phyloP scores from a whole-genome alignment of 768 basidiomycete genomes.

The Hypholoma sublateritium region DNA sequence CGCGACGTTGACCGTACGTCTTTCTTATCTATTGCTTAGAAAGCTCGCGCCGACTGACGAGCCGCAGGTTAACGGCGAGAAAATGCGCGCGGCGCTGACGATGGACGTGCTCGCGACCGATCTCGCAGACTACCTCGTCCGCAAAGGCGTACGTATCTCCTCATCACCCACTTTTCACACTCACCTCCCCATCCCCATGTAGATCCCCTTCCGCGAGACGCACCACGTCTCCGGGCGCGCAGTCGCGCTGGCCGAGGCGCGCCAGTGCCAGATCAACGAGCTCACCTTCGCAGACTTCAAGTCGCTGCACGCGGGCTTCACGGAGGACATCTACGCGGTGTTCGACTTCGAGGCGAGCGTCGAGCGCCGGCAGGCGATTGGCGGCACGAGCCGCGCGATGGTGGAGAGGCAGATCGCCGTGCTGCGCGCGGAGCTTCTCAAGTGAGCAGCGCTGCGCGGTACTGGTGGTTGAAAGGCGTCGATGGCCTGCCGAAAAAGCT shows the following conservation, averaged over 20 bases:
- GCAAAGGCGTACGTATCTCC: slow-evolving; percentile 80
- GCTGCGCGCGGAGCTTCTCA: slow-evolving; percentile 57
- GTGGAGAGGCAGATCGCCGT: slow-evolving; percentile 83
- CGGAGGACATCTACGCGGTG: slow-evolving; percentile 75
- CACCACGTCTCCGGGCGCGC: slow-evolving; percentile 98
- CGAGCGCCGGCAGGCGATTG: slow-evolving; percentile 88
- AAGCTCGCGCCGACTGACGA: neutral
- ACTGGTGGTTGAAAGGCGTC: neutral
- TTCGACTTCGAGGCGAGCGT: slow-evolving; percentile 97
- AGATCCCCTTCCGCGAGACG: slow-evolving; percentile 98
- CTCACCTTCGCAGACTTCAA: slow-evolving; percentile 81
- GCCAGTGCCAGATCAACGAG: slow-evolving; percentile 77
- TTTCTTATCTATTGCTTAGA: neutral
- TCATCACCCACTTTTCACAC: neutral
- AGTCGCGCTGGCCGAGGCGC: slow-evolving; percentile 89
- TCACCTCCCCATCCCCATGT: slow-evolving; percentile 1
- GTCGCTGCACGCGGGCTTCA: slow-evolving; percentile 71
- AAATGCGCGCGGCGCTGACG: slow-evolving; percentile 88
- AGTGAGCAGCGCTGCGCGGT: slow-evolving; percentile 19
- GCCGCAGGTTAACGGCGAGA: slow-evolving; percentile 80
- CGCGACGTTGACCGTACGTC: slow-evolving; percentile 78
- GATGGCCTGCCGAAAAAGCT: too few species aligned
- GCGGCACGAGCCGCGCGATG: slow-evolving; percentile 85
- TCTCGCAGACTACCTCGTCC: slow-evolving; percentile 96
- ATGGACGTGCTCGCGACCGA: slow-evolving; percentile 99